Percentiles rank a stretch among this genome's conserved stretches.
phyloP scores from a whole-genome alignment of 257 asterid genomes.

The Solanum boliviense region DNA sequence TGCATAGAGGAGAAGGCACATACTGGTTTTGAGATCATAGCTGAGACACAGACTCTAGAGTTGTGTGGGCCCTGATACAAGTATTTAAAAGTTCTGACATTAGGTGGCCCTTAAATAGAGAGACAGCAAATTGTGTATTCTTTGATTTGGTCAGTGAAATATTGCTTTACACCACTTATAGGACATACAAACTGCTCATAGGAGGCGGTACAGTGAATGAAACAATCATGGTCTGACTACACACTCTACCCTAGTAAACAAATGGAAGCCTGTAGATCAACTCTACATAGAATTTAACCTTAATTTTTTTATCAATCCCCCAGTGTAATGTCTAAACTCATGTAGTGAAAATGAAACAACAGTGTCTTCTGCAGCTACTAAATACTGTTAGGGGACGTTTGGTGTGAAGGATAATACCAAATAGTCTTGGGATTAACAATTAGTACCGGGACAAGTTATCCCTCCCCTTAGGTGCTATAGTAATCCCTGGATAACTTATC shows the following conservation, averaged over 20 bases:
- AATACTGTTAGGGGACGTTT: background rate
- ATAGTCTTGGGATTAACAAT: too few relatives aligned
- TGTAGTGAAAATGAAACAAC: background rate
- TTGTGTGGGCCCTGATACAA: background rate
- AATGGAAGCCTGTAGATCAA: background rate
- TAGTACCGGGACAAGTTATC: too few relatives aligned
- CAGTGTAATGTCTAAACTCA: background rate
- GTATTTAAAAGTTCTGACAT: background rate
- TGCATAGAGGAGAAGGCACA: background rate
- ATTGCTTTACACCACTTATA: background rate
- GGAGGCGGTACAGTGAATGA: background rate
- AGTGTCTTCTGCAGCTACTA: background rate
- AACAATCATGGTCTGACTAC: background rate
- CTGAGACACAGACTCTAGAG: background rate
- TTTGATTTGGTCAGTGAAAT: background rate
- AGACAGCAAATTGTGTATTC: background rate
- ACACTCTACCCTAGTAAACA: background rate
- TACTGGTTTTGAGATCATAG: background rate
- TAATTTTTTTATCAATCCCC: background rate
- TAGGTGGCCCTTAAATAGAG: background rate
- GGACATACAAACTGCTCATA: background rate
- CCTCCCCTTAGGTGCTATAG: too few relatives aligned
- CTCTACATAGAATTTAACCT: background rate
- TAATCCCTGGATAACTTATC: too few relatives aligned
- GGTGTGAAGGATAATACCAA: too few relatives aligned